Evolutionary conservation across 2,329 filamentous ascomycete genomes (phyloP).

Genomic region (Xylariaceae sp.): DNA sequence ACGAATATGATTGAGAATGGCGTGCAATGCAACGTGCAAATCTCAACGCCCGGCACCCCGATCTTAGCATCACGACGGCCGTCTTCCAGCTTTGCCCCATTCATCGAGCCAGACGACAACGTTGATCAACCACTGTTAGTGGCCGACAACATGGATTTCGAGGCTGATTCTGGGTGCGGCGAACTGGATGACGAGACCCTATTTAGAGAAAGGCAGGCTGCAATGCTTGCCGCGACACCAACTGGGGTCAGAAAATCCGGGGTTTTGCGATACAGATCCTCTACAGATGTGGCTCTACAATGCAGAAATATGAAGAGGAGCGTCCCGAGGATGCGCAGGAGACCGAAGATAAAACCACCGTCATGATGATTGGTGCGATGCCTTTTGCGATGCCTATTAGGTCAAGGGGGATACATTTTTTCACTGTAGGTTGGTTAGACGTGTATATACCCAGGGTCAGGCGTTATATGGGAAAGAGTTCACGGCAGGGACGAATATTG

Average conservation of each 20-base stretch:
- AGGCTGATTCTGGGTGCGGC: constrained; percentile 25
- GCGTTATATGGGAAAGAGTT: constrained; percentile 11
- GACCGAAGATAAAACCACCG: constrained; percentile 19
- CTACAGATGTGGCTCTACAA: constrained; percentile 31
- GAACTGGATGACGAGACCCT: constrained; percentile 23
- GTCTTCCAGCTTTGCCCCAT: constrained; percentile 1
- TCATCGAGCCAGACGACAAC: constrained; percentile 13
- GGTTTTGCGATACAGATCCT: constrained; percentile 32
- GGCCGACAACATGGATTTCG: constrained; percentile 24
- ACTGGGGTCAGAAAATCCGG: constrained; percentile 31
- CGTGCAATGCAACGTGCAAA: constrained; percentile 36
- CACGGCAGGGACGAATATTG: constrained; percentile 10
- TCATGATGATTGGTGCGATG: neutral
- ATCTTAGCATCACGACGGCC: constrained; percentile 6
- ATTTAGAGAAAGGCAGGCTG: constrained; percentile 17
- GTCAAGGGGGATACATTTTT: constrained; percentile 4
- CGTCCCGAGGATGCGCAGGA: constrained; percentile 34
- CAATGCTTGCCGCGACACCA: constrained; percentile 29
- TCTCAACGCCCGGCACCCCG: constrained; percentile 24
- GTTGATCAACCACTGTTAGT: constrained; percentile 11
- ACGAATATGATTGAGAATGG: constrained; percentile 36
- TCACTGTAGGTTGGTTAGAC: constrained; percentile 4
- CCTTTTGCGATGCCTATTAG: constrained; percentile 15
- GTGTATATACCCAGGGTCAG: constrained; percentile 32
- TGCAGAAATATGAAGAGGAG: constrained; percentile 36